Conservation (phyloP, 2,329 filamentous ascomycete species). For the Daldinia sp. region DNA sequence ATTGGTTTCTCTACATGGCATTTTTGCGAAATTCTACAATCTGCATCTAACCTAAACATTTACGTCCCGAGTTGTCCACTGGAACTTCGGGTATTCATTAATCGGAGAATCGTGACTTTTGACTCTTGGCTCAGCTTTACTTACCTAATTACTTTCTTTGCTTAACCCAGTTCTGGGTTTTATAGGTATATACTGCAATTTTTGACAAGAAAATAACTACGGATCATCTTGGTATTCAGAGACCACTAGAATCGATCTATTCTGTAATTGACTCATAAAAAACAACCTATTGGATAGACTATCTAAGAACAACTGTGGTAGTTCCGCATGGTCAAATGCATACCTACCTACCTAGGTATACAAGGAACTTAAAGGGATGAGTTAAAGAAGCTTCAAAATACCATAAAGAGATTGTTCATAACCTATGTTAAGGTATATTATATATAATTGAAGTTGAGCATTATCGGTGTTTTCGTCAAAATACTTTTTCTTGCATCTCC, state of each 20-base stretch:
- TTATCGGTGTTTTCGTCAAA: background rate
- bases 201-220: too few relatives aligned
- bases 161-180: too few relatives aligned
- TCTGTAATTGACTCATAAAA: background rate
- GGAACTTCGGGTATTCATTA: too few relatives aligned
- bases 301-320: background rate
- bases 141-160: too few relatives aligned
- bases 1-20: conserved; percentile 3
- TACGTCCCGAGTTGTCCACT: background rate
- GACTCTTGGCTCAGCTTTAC: too few relatives aligned
- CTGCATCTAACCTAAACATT: background rate
- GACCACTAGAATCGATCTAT: too few relatives aligned
- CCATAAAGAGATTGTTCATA: background rate
- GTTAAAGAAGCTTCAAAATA: background rate
- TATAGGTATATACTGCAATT: too few relatives aligned
- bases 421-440: background rate
- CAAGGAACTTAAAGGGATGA: background rate
- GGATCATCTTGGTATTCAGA: background rate
- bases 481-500: background rate
- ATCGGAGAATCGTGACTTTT: too few relatives aligned
- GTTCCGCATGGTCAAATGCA: background rate
- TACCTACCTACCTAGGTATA: too few relatives aligned
- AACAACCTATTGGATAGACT: background rate
- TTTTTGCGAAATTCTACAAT: conserved; percentile 6
- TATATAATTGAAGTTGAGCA: background rate